phyloP scores from a whole-genome alignment of 768 basidiomycete genomes.

The Amanita thiersii region DNA sequence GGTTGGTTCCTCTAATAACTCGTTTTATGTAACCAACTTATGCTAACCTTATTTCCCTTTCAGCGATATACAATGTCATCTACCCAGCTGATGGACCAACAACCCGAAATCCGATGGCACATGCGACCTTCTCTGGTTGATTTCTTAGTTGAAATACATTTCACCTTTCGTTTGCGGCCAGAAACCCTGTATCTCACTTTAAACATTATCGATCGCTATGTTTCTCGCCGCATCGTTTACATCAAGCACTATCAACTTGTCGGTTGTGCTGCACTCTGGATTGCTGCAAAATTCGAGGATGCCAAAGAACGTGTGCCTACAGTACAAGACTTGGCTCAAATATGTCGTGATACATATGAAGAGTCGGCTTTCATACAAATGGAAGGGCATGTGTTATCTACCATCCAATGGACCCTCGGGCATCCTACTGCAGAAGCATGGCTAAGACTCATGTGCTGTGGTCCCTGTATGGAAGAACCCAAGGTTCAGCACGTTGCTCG shows the following conservation, averaged over 20 bases:
- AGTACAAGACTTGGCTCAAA: conserved; percentile 87
- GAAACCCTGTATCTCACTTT: conserved; percentile 98
- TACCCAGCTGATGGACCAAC: conserved; percentile 96
- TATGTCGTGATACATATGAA: conserved; percentile 95
- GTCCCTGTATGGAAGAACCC: conserved; percentile 69
- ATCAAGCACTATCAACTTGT: conserved; percentile 99
- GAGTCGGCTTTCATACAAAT: conserved; percentile 98
- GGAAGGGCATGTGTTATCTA: conserved; percentile 95
- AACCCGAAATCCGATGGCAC: conserved; percentile 98
- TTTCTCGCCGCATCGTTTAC: conserved; percentile 96
- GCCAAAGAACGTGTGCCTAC: conserved; percentile 97
- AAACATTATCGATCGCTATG: conserved; percentile 98
- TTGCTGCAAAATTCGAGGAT: conserved; percentile 98
- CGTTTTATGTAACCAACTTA: conserved; percentile 12
- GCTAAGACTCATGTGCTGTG: conserved; percentile 80
- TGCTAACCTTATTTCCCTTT: conserved; percentile 8
- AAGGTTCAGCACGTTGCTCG: conserved; percentile 94
- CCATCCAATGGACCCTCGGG: conserved; percentile 93
- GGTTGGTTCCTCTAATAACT: conserved; percentile 45
- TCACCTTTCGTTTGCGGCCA: conserved; percentile 93
- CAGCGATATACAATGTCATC: conserved; percentile 85
- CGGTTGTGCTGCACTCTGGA: conserved; percentile 97
- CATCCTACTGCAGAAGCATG: conserved; percentile 98
- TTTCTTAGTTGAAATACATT: conserved; percentile 98
- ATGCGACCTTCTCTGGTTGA: conserved; percentile 99